Evolutionary conservation across 2,329 filamentous ascomycete genomes (phyloP), one percentile per base, ranked within the genome.

Genomic region (Trichoderma endophyticum): DNA sequence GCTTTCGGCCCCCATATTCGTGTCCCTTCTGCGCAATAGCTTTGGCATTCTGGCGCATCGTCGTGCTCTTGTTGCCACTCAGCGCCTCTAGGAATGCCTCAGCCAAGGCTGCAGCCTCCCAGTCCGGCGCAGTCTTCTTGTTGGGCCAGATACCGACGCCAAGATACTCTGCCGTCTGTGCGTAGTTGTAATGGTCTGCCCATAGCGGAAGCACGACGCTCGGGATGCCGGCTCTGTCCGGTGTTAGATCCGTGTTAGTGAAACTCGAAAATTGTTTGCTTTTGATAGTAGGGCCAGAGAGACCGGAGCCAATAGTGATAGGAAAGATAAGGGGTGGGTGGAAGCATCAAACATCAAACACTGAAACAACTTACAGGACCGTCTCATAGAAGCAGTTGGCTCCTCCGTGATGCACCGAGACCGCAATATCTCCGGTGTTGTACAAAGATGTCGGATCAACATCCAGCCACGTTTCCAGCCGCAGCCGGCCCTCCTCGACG

Each of bases 191-290:
- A 0, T 81, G 79, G 66, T 86, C 85, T 0, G 82, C 77, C 85
- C 85, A 86, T 0, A 81, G 73, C 0, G 86, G 84, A 1, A 87
- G 77, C 3, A 86, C 74, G 6, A 86, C 74, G 54, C 86, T 85
- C 2, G 85, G 83, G 4, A 84, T 77, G 2, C 84, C 84, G 12
- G 80, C 78, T 5, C 84, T 72, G 82, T 9, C 36, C 21, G 30
- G 12, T n/a, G 7, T 26, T 43, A 1, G 15, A 43, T n/a, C 39
- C 32, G 12, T 62, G 32, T 62, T 34, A 62, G 34, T 34, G 15
- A 18, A 14, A 36, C 18, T 39, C 3, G 59, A 36, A 2, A 6
- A 14, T 7, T 12, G 28, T 21, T 34, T n/a, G n/a, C 32, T 11
- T 6, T n/a, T 32, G 11, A 24, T 61, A 7, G 12, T 1, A 11